Base-by-base conservation (phyloP, 1,284 basidiomycete genomes). In the Kwoniella shivajii region DNA sequence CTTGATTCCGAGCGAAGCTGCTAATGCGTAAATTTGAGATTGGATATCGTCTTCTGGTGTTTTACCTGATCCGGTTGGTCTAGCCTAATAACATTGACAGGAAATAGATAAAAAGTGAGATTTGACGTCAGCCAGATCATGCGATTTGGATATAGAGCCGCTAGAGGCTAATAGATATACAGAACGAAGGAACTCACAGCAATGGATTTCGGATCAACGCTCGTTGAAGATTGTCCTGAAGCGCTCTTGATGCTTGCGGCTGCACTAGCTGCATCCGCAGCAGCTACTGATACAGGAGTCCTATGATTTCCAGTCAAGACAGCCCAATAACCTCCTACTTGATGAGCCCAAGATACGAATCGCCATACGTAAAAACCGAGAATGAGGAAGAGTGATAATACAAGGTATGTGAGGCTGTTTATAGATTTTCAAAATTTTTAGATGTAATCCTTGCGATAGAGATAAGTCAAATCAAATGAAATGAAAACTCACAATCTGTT, bases 281-380 rank as follows among this genome's bases (percentile, higher is more conserved):
- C 64, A n/a, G 57, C 56, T 2, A 39, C 27, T 2, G 48, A 56
- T 0, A 54, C 59, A 20, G 66, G 65, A 4, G 58, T 38, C 7
- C 56, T 48, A 14, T 71, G 66, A 31, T 60, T 57, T 2, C 77
- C 76, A 2, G 74, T 76, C 56, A 75, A 57, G 38, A 77, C 64
- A 34, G 74, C 71, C 75, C 75, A 78, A 60, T 78, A 78, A 3
- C 77, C 77, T 13, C 77, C 77, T 1, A 65, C 73, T 7, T 77
- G 60, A 24, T 49, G 42, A 1, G 76, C 77, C 75, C 74, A 78
- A 39, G 75, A 66, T 9, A 74, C 76, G 48, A 74, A 60, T 30
- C 75, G 56, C 75, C 75, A 78, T 36, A 64, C 60, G 63, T 78
- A 78, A 65, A 77, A 77, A 14, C 58, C 66, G n/a, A 56, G 49